Percentiles rank a stretch among this genome's conserved stretches.
phyloP scores from a whole-genome alignment of 129 eudicot genomes.

The Deinandra increscens region DNA sequence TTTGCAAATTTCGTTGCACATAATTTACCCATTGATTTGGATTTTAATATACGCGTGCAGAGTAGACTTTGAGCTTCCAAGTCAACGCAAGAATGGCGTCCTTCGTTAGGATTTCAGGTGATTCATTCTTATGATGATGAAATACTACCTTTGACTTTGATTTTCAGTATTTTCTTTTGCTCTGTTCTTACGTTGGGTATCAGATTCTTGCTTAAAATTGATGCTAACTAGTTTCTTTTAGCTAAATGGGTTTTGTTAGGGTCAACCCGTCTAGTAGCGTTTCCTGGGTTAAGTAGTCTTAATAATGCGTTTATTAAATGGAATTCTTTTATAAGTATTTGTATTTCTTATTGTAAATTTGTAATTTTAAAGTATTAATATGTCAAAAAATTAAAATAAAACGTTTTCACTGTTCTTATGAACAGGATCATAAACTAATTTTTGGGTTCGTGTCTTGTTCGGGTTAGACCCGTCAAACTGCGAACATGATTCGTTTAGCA shows the following conservation, averaged over 20 bases:
- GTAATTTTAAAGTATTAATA: not conserved
- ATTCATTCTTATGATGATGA: not conserved
- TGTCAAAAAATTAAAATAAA: not conserved
- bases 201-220: not conserved
- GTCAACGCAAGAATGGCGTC: conserved; percentile 14
- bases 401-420: no score
- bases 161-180: not conserved
- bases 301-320: no score
- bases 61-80: not conserved
- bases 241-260: not conserved
- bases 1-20: not conserved
- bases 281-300: no score
- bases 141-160: not conserved
- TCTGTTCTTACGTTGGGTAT: not conserved
- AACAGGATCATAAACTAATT: no score
- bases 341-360: no score
- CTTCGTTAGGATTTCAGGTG: conserved; percentile 22
- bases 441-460: no score
- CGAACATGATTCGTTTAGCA: no score
- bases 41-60: not conserved
- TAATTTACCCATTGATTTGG: not conserved
- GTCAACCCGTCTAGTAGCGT: not conserved
- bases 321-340: no score
- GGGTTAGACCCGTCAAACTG: no score
- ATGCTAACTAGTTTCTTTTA: not conserved